These are phyloP conservation scores for Tuber umbilicatum DNA, from an alignment of 495 filamentous ascomycete species.

Conservation along the genomic window DNA sequence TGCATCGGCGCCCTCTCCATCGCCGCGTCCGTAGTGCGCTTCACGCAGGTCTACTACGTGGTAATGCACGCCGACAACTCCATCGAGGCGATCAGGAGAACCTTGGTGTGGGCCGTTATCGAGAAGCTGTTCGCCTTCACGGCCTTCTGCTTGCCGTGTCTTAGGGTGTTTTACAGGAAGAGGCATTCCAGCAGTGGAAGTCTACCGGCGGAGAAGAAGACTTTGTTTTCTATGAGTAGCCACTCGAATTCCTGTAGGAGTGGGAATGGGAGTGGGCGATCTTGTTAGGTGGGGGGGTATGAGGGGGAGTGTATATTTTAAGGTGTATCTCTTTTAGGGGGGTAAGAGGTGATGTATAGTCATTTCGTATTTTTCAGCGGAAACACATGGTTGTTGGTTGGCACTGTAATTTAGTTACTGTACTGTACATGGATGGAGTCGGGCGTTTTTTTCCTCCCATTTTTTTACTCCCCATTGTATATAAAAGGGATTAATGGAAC, in stretches of 20 bases:
- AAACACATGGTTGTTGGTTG: background rate
- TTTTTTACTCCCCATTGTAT: background rate
- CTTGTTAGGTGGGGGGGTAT: background rate
- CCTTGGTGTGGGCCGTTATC: conserved; percentile 28
- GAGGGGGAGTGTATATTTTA: background rate
- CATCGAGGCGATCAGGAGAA: conserved; percentile 22
- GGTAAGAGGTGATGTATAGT: background rate
- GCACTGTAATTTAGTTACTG: background rate
- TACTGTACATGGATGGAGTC: background rate
- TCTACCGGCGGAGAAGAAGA: background rate
- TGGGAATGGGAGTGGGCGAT: background rate
- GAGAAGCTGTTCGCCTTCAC: conserved; percentile 33
- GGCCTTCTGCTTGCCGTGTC: conserved; percentile 27
- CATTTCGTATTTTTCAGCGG: background rate
- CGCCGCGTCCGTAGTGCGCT: conserved; percentile 24
- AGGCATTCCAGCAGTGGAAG: conserved; percentile 4
- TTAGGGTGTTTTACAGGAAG: conserved; percentile 24
- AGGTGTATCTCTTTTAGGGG: background rate
- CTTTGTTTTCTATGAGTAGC: background rate
- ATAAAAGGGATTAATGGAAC: background rate
- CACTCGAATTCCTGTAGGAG: background rate
- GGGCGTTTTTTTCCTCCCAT: background rate
- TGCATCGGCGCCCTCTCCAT: conserved; percentile 24
- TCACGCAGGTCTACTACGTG: conserved; percentile 31
- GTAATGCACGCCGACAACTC: conserved; percentile 24